Base-by-base conservation (phyloP, 306 rosid genomes). In the Corylus americana region DNA sequence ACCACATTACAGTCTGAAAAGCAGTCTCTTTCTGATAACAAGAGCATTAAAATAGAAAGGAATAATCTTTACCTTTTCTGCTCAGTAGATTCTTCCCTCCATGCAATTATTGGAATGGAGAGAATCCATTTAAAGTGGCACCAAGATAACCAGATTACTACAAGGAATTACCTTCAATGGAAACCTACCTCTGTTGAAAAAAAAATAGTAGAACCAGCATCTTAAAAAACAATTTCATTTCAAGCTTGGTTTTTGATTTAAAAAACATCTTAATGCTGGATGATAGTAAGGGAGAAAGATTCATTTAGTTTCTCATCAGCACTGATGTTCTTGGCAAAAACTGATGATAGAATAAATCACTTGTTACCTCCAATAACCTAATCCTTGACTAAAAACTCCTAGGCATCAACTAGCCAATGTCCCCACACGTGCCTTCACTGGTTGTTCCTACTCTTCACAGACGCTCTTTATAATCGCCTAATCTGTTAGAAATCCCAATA, bases 401-500 rank as follows among this genome's bases (percentile, higher is more conserved):
- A 55, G 58, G 69, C 68, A 75, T 53, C 31, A 18, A 50, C 13
- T 17, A 66, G n/a, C 45, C 31, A 64, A 74, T 35, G 54, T 31
- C 61, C 49, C 29, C n/a, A 44, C 18, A 31, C 39, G 7, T 10
- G 71, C 29, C 63, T 25, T 9, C 78, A 39, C 51, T 17, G 16
- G 49, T 22, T 59, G 58, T 67, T 75, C 77, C 76, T 27, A 74
- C 58, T 71, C 85, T 85, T 86, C 84, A 83, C 9, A 73, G 81
- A 22, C 85, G 80, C 73, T 89, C 89, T 66, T 83, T 89, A 49
- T 42, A 66, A 39, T 88, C 55, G 55, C 78, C 85, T 83, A 85
- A 37, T 85, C 91, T 89, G 88, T 70, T 66, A 54, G 49, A 51
- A 79, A 83, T 45, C 69, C 79, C 70, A 87, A 69, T 20, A 79